Evolutionary conservation across 1,139 yeast species (phyloP), one percentile per base, ranked within the genome.

Genomic region (Sugiyamaella sp.): DNA sequence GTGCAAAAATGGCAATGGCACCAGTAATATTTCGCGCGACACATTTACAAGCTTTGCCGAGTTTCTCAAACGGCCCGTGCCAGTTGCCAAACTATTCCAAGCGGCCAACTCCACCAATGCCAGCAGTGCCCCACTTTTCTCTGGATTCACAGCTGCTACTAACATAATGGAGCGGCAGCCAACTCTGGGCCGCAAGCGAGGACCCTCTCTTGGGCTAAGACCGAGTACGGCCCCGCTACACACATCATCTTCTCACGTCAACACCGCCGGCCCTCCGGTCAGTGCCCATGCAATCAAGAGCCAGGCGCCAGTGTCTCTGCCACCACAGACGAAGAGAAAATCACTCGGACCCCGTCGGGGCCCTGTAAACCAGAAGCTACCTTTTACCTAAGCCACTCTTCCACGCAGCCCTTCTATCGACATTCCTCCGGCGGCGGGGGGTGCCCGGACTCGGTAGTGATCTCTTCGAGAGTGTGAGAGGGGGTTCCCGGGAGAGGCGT

Each of bases 51-150:
- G 40, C 20, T 20, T 37, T 16, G 47, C 51, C 8, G 35, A 39
- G 17, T 52, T 52, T 47, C 33, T 52, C 16, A 38, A 43, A 35
- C 33, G 55, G 9, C 35, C 35, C 14, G 14, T 29, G 8, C 35
- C 35, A 6, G 35, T 10, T 29, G 4, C 14, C n/a, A 29, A 5
- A 29, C 35, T 8, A 4, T 4, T 5, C 14, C 35, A 29, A 12
- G 4, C 37, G 22, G 9, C 27, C 33, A 14, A 35, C 52, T n/a
- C 14, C 25, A 29, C n/a, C 35, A 4, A 10, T 10, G n/a, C 8
- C 14, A 29, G n/a, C 14, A 29, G 14, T 8, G 14, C 35, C 35
- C 35, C 8, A 14, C 29, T 3, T 9, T 38, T 38, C 25, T n/a
- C 24, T 17, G 42, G 42, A 8, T 38, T 38, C 10, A 20, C 22